Evolutionary conservation across 352 stramenopile genomes (phyloP).

Genomic region (Globisporangium canariense): DNA sequence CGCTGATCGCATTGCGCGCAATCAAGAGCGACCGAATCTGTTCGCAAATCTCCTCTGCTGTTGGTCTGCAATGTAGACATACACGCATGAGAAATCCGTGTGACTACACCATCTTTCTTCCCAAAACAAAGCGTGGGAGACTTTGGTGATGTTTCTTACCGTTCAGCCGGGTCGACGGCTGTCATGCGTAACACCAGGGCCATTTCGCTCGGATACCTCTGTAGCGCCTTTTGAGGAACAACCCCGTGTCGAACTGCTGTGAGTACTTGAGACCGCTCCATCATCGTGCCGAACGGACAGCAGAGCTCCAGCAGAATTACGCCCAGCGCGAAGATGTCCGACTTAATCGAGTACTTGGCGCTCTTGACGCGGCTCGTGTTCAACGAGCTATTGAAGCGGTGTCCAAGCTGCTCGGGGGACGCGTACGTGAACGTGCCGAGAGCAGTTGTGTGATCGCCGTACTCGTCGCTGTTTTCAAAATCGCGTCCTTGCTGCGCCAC

Average conservation of each 20-base stretch:
- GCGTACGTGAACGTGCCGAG: conserved; percentile 83
- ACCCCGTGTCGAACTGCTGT: conserved; percentile 75
- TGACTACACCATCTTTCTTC: background rate
- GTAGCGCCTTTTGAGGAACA: conserved; percentile 59
- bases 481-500: conserved; percentile 23
- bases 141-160: conserved; percentile 15
- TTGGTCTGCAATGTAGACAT: conserved; percentile 21
- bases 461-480: conserved; percentile 24
- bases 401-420: conserved; percentile 82
- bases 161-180: conserved; percentile 62
- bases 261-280: conserved; percentile 82
- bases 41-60: conserved; percentile 57
- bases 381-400: conserved; percentile 45
- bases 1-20: conserved; percentile 30
- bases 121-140: background rate
- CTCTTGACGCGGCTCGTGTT: conserved; percentile 56
- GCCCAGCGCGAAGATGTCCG: conserved; percentile 80
- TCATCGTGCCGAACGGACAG: conserved; percentile 81
- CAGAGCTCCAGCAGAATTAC: conserved; percentile 85
- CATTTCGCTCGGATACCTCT: conserved; percentile 69
- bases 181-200: conserved; percentile 75
- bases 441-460: conserved; percentile 69
- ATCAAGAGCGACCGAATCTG: conserved; percentile 47
- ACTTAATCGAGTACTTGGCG: conserved; percentile 79
- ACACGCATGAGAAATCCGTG: background rate